Percentiles rank a stretch among this genome's conserved stretches.
Conservation (phyloP, 2,329 filamentous ascomycete genomes). For the Cordyceps cateniannulata region DNA sequence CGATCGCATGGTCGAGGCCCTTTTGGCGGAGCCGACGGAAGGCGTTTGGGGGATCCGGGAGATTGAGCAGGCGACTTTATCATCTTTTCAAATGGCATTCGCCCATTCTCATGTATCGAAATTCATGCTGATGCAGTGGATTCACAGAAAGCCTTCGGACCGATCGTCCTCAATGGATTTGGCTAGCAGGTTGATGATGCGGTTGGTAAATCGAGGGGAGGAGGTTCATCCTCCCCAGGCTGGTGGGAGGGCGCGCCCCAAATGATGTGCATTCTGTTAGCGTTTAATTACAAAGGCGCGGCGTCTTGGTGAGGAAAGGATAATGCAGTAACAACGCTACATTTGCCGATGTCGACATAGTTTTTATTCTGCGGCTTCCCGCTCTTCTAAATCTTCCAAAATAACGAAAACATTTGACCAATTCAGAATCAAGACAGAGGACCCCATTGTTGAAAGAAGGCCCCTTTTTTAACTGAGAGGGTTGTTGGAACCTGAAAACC, state of each 20-base stretch:
- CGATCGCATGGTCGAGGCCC: slow-evolving; percentile 7
- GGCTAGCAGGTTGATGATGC: not conserved
- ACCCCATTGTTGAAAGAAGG: too few relatives aligned
- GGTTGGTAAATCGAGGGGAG: not conserved
- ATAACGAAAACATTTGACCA: too few relatives aligned
- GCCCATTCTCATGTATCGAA: not conserved
- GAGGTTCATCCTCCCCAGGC: not conserved
- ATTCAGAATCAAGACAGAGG: too few relatives aligned
- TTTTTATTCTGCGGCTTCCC: too few relatives aligned
- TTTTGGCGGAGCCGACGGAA: not conserved
- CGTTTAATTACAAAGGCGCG: not conserved
- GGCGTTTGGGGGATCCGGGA: not conserved
- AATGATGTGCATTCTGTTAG: not conserved
- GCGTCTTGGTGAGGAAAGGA: too few relatives aligned
- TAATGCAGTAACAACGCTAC: too few relatives aligned
- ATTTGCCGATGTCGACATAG: too few relatives aligned
- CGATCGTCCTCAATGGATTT: not conserved
- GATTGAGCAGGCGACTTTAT: not conserved
- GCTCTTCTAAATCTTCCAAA: too few relatives aligned
- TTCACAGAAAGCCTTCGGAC: not conserved
- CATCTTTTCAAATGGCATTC: not conserved
- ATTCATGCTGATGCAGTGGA: not conserved
- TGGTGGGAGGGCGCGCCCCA: too few relatives aligned
- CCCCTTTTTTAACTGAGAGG: too few relatives aligned
- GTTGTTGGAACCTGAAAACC: not conserved